Evolutionary conservation across 441 rosid genomes (phyloP), one percentile per base, ranked within the genome.

Genomic region (Adansonia madagascariensis): DNA sequence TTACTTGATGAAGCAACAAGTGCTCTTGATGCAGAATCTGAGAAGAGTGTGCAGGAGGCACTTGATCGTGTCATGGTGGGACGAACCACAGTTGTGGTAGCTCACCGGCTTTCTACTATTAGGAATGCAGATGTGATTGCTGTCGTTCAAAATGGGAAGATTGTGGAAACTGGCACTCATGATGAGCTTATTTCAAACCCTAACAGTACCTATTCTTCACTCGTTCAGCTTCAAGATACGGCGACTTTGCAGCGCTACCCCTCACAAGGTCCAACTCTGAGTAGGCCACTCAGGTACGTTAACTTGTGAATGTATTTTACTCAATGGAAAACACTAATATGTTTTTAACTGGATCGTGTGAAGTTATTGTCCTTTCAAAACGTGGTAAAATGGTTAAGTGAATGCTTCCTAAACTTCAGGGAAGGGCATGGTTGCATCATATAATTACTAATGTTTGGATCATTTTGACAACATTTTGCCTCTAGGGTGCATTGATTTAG

Each of bases 1-100:
- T 84, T 94, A 84, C 89, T 94, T 0, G 98, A 94, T 75, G 98
- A 94, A 86, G 98, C 98, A 10, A 94, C 98, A 35, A 94, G 98
- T 73, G 98, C 98, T 15, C 84, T 93, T 49, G 98, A 91, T 77
- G 95, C 94, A 1, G 98, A 91, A 86, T 94, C 98, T 0, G 97
- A 94, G 85, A 93, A 91, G 84, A 94, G 94, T 59, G 94, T 94
- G 68, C 98, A 94, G 81, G 97, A 93, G 86, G 98, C 98, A 14
- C 89, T 94, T 64, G 98, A 94, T 75, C 89, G 95, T 49, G 98
- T 87, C 68, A 91, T 94, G 98, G 90, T 94, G 49, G 98, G 98
- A 74, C 87, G 98, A 79, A 94, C 98, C 5, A 93, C 98, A 2
- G 84, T 94, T 14, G 86, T 94, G 46, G 94, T 94, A 27, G 98